Percentiles rank a stretch among this genome's conserved stretches.
These are phyloP conservation scores for Botrytis pseudocinerea DNA, from an alignment of 2,329 filamentous ascomycete genomes.

Conservation along the genomic window DNA sequence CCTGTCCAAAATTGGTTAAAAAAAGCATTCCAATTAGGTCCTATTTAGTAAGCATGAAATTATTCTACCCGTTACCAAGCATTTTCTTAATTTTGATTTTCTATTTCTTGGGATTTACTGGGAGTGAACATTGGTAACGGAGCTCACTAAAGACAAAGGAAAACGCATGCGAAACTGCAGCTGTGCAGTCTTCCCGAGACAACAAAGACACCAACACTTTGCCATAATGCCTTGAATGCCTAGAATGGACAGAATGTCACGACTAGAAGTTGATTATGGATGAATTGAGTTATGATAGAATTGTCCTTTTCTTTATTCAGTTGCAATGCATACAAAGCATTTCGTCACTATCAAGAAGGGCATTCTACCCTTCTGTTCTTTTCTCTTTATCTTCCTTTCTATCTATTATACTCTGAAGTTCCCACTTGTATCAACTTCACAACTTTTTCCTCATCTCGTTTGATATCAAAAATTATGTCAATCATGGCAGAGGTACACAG, in stretches of 20 bases:
- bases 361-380: slow-evolving; percentile 35
- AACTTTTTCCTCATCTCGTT: neutral
- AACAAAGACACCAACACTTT: slow-evolving; percentile 39
- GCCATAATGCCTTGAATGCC: slow-evolving; percentile 36
- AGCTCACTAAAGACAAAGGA: slow-evolving; percentile 37
- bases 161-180: slow-evolving; percentile 34
- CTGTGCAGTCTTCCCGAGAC: slow-evolving; percentile 40
- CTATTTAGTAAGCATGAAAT: slow-evolving; percentile 20
- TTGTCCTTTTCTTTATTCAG: slow-evolving; percentile 40
- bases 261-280: slow-evolving; percentile 31
- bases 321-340: slow-evolving; percentile 40
- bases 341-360: slow-evolving; percentile 37
- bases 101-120: slow-evolving; percentile 17
- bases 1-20: slow-evolving; percentile 8
- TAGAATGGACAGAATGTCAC: slow-evolving; percentile 38
- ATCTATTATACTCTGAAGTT: slow-evolving; percentile 24
- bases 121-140: slow-evolving; percentile 24
- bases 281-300: slow-evolving; percentile 36
- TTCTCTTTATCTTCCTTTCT: slow-evolving; percentile 25
- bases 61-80: slow-evolving; percentile 13
- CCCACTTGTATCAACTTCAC: neutral
- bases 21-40: slow-evolving; percentile 18
- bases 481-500: slow-evolving; percentile 27
- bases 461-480: slow-evolving; percentile 32
- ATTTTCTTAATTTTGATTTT: slow-evolving; percentile 17